Evolutionary conservation across 106 monocot genomes (phyloP), one percentile per base, ranked within the genome.

Genomic region (Phalaenopsis aphrodite): DNA sequence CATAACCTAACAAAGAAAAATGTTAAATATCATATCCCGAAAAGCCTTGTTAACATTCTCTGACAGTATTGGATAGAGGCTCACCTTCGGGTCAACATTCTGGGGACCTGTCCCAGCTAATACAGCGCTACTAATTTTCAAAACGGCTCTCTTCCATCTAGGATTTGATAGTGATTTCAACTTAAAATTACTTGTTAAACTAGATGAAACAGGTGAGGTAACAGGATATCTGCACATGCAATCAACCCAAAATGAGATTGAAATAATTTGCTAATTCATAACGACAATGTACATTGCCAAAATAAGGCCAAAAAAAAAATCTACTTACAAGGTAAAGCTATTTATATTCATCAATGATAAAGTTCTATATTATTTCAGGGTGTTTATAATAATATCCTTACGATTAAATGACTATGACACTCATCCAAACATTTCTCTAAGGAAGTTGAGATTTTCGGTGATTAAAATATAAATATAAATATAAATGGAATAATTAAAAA

Each of bases 21-120:
- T 37, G 10, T 37, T 38, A 7, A 68, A 68, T 37, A 10, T 24
- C 68, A 68, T 21, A 21, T 21, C 2, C 61, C 4, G 21, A 61
- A 6, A 56, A 18, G n/a, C 61, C 61, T 21, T 21, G 21, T 68
- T 2, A 68, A 9, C 68, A 68, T 68, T 16, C 11, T 37, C 37
- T 2, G 8, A 38, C 38, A 10, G 38, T 6, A 68, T 8, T 36
- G 38, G 38, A 2, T 2, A 12, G 37, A 12, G 37, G 37, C 68
- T 36, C 37, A 95, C 98, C 94, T 99, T 90, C 41, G 92, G 92
- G 11, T 95, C 95, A 80, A 95, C 91, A 93, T 93, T 99, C 73
- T 95, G 87, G 42, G 91, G 84, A 56, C 84, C 89, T 73, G 84
- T 78, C 58, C 91, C 93, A 77, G 84, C 78, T 76, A 99, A 91